phyloP scores from a whole-genome alignment of 2,329 filamentous ascomycete species.

The Tolypocladium nubicola region DNA sequence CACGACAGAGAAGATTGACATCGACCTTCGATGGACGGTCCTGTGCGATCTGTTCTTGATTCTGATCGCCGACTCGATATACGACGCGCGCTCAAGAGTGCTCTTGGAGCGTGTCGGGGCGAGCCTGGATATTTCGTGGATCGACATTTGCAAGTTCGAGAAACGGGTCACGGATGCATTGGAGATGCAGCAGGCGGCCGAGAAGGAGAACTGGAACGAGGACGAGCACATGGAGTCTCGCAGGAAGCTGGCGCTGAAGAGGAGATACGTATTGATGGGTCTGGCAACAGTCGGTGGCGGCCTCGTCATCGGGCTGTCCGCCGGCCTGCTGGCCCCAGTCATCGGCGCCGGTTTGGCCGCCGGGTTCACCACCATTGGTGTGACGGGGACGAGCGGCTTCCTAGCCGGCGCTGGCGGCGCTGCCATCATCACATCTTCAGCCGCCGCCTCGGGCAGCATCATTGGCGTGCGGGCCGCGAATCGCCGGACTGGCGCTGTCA shows the following conservation, averaged over 20 bases:
- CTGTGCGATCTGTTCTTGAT: conserved; percentile 92
- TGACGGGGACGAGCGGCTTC: conserved; percentile 80
- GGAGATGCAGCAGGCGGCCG: conserved; percentile 92
- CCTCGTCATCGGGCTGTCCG: conserved; percentile 88
- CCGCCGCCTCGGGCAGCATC: conserved; percentile 74
- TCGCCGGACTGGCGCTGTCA: conserved; percentile 80
- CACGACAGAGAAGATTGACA: conserved; percentile 75
- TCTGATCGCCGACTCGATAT: conserved; percentile 90
- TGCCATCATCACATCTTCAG: conserved; percentile 84
- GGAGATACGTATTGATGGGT: conserved; percentile 89
- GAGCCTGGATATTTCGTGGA: conserved; percentile 72
- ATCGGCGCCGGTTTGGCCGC: conserved; percentile 91
- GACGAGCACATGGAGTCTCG: conserved; percentile 84
- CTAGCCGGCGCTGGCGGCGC: conserved; percentile 86
- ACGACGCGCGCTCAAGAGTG: conserved; percentile 78
- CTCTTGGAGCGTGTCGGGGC: conserved; percentile 75
- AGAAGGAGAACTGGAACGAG: conserved; percentile 97
- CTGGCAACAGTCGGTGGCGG: conserved; percentile 91
- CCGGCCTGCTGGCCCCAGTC: conserved; percentile 80
- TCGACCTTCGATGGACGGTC: conserved; percentile 93
- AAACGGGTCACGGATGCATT: conserved; percentile 93
- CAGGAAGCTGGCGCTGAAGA: conserved; percentile 70
- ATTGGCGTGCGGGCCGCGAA: conserved; percentile 82
- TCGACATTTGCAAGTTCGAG: conserved; percentile 93
- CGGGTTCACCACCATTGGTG: conserved; percentile 89